Conservation (phyloP, 1,139 yeast species). For the Candida sanyaensis region DNA sequence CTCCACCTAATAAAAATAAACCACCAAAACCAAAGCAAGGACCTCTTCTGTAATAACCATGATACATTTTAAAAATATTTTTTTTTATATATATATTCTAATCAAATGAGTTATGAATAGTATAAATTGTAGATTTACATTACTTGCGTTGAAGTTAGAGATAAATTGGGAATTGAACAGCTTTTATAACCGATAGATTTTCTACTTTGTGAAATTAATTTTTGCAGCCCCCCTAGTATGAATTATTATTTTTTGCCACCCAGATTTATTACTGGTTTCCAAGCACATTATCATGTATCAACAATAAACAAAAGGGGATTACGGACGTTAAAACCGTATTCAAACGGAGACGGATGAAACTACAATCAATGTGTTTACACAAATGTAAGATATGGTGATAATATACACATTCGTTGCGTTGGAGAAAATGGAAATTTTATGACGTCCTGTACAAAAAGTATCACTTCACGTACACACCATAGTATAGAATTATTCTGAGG, state of each 20-base stretch:
- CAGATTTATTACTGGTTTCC: background rate
- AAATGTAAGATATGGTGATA: background rate
- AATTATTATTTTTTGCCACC: background rate
- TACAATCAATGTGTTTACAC: background rate
- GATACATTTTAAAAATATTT: background rate
- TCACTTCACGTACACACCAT: too few species aligned
- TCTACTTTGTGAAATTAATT: background rate
- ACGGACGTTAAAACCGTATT: background rate
- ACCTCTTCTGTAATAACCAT: conserved; percentile 2
- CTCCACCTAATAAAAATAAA: conserved; percentile 7
- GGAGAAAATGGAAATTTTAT: too few species aligned
- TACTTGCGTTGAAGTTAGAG: background rate
- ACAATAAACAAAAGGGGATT: background rate
- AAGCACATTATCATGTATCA: too few species aligned
- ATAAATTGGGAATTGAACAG: background rate
- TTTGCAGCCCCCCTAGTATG: background rate
- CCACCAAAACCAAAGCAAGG: conserved; percentile 11
- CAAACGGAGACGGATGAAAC: background rate
- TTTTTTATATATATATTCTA: background rate
- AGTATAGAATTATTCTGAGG: too few species aligned
- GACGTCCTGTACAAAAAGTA: too few species aligned
- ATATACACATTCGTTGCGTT: too few species aligned
- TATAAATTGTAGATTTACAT: too few species aligned
- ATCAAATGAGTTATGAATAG: background rate
- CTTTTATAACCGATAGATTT: background rate